These are phyloP conservation scores for Phallus indusiatus DNA, from an alignment of 768 basidiomycete species.

Conservation along the genomic window DNA sequence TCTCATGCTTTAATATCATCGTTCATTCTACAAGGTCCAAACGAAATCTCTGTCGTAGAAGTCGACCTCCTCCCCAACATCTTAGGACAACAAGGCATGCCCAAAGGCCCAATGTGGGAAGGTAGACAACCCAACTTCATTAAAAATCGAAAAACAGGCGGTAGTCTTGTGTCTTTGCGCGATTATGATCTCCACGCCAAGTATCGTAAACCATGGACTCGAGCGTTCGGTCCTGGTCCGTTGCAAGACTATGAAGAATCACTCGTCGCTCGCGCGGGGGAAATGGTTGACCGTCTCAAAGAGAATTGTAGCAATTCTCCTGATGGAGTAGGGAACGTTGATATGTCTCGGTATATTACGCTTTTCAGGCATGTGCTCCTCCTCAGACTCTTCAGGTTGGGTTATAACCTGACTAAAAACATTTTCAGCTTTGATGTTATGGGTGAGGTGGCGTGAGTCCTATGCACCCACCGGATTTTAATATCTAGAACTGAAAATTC, in stretches of 20 bases:
- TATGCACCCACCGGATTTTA: not conserved
- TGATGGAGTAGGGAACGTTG: not conserved
- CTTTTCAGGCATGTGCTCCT: not conserved
- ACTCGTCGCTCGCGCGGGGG: not conserved
- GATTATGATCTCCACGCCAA: not conserved
- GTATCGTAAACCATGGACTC: not conserved
- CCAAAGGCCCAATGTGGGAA: not conserved
- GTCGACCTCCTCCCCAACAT: not conserved
- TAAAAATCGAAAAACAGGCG: not conserved
- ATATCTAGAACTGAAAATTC: not conserved
- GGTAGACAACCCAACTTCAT: too few species aligned
- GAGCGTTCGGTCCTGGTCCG: not conserved
- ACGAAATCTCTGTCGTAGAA: constrained; percentile 26
- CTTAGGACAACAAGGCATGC: not conserved
- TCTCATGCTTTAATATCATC: not conserved
- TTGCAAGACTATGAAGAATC: not conserved
- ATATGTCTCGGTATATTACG: not conserved
- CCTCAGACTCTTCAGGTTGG: too few species aligned
- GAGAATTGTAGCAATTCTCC: not conserved
- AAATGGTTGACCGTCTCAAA: not conserved
- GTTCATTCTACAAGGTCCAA: constrained; percentile 22
- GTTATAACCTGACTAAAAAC: too few species aligned
- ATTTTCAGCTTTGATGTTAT: constrained; percentile 27
- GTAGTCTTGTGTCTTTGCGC: not conserved
- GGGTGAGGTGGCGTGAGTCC: constrained; percentile 28